phyloP scores from a whole-genome alignment of 73 alveolate genomes.

The Paramecium tetraurelia region DNA sequence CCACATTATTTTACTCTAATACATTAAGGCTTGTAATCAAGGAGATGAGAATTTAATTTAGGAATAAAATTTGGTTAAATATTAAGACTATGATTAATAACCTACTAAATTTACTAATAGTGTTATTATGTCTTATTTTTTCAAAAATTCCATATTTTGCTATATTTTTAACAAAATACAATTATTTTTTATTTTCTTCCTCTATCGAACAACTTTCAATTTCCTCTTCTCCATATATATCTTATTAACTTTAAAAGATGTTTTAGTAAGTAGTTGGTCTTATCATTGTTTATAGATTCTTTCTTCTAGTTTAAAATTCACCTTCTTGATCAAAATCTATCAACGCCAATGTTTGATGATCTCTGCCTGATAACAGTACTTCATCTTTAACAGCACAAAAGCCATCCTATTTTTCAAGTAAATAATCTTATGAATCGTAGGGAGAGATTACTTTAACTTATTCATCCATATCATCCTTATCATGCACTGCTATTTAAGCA shows the following conservation, averaged over 20 bases:
- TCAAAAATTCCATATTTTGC: background rate
- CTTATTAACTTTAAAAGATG: background rate
- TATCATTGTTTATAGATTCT: background rate
- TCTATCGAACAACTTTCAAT: background rate
- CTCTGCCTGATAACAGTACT: background rate
- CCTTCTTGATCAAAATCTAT: background rate
- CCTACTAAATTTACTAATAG: background rate
- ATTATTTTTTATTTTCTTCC: background rate
- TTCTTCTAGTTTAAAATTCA: background rate
- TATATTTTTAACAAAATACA: background rate
- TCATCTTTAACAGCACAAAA: background rate
- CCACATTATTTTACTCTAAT: background rate
- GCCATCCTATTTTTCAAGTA: background rate
- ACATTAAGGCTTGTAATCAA: background rate
- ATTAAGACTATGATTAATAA: background rate
- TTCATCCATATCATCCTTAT: conserved; percentile 1
- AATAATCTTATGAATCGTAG: background rate
- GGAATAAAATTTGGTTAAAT: background rate
- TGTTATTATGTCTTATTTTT: background rate
- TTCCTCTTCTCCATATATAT: background rate
- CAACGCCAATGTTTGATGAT: background rate
- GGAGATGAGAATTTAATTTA: background rate
- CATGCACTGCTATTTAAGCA: background rate
- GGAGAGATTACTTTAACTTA: background rate
- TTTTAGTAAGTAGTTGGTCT: background rate